Percentiles rank a stretch among this genome's conserved stretches.
These are phyloP conservation scores for Corynascus novoguineensis DNA, from an alignment of 495 filamentous ascomycete genomes.

Conservation along the genomic window DNA sequence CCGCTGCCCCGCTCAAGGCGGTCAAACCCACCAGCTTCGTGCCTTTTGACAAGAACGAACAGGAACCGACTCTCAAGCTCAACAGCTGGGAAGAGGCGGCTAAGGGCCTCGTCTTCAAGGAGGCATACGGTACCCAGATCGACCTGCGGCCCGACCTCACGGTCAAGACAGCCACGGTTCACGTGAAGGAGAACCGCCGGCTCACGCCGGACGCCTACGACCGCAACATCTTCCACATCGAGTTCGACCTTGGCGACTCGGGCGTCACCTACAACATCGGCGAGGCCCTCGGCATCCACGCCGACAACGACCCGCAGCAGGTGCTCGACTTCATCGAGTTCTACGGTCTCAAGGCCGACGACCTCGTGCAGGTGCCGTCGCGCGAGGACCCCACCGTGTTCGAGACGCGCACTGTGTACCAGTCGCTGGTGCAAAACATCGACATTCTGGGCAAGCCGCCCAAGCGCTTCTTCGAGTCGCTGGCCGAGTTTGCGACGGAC, in stretches of 20 bases:
- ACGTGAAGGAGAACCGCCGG: slow-evolving; percentile 90
- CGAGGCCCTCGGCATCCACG: slow-evolving; percentile 95
- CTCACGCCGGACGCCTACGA: slow-evolving; percentile 87
- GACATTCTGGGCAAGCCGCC: slow-evolving; percentile 96
- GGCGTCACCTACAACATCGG: slow-evolving; percentile 94
- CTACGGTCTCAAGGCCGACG: slow-evolving; percentile 76
- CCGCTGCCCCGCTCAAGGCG: slow-evolving; percentile 46
- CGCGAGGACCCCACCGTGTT: slow-evolving; percentile 70
- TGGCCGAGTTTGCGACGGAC: slow-evolving; percentile 80
- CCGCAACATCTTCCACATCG: slow-evolving; percentile 99
- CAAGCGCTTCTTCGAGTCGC: slow-evolving; percentile 92
- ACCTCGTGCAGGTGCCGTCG: slow-evolving; percentile 83
- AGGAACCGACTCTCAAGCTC: slow-evolving; percentile 58
- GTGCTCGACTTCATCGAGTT: slow-evolving; percentile 81
- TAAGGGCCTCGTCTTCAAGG: slow-evolving; percentile 87
- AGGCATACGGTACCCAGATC: slow-evolving; percentile 72
- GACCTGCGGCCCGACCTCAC: slow-evolving; percentile 77
- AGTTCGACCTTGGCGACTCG: slow-evolving; percentile 88
- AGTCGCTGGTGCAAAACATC: slow-evolving; percentile 85
- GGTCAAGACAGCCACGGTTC: slow-evolving; percentile 78
- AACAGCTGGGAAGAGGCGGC: slow-evolving; percentile 75
- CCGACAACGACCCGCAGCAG: slow-evolving; percentile 77
- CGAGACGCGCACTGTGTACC: slow-evolving; percentile 90
- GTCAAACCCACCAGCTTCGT: slow-evolving; percentile 75
- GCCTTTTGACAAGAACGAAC: slow-evolving; percentile 69